These are phyloP conservation scores for Saccharomycopsis malanga DNA, from an alignment of 805 yeast genomes.

Conservation along the genomic window DNA sequence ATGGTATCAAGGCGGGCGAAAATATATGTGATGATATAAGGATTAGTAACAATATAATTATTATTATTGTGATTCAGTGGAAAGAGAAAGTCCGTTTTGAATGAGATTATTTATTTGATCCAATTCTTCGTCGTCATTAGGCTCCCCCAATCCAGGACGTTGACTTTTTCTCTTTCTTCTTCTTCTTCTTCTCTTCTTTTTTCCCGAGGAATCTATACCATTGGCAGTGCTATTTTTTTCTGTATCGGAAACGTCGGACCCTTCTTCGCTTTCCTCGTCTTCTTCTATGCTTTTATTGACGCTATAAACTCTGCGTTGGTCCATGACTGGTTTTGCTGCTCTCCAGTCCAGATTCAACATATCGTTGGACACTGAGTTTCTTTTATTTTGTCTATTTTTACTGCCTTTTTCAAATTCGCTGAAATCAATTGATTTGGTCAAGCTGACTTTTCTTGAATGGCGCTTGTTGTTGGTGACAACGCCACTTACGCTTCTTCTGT, in stretches of 20 bases:
- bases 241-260: not conserved
- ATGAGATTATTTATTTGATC: slow-evolving; percentile 14
- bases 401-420: slow-evolving; percentile 19
- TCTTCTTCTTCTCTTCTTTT: slow-evolving; percentile 21
- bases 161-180: slow-evolving; percentile 21
- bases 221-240: not conserved
- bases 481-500: slow-evolving; percentile 10
- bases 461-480: slow-evolving; percentile 2
- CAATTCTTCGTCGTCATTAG: slow-evolving; percentile 16
- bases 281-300: not conserved
- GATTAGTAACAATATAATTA: too few species aligned
- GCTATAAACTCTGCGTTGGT: not conserved
- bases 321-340: not conserved
- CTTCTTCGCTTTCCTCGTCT: not conserved
- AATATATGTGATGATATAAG: too few species aligned
- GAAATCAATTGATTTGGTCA: slow-evolving; percentile 16
- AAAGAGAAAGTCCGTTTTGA: too few species aligned
- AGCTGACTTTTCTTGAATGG: slow-evolving; percentile 13
- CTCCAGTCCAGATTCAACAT: slow-evolving; percentile 11
- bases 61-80: too few species aligned
- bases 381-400: not conserved
- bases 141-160: slow-evolving; percentile 6
- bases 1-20: too few species aligned
- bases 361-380: slow-evolving; percentile 1
- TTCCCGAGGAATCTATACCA: slow-evolving; percentile 13